A percentile compares a stretch with the other conserved stretches of the same genome.
Conservation (phyloP, 2,329 filamentous ascomycete species). For the Penicillium sp. region DNA sequence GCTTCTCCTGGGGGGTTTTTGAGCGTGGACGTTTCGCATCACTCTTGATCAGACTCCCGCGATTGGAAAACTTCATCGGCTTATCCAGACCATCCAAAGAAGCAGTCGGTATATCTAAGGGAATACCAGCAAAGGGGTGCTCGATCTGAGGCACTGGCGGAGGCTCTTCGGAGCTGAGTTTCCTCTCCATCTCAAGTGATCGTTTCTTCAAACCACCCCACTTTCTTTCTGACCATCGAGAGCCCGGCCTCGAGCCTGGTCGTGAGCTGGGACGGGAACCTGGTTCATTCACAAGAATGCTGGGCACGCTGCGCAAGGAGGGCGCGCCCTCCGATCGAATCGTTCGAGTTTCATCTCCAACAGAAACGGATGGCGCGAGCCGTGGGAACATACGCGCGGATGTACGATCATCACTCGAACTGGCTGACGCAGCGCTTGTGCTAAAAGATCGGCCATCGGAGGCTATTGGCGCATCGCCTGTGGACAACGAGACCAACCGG, state of each 20-base stretch:
- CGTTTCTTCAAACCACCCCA: constrained; percentile 41
- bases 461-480: constrained; percentile 23
- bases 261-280: constrained; percentile 30
- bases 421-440: constrained; percentile 26
- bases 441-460: constrained; percentile 28
- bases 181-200: constrained; percentile 35
- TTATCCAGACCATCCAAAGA: constrained; percentile 55
- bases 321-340: constrained; percentile 26
- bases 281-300: constrained; percentile 42
- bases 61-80: constrained; percentile 59
- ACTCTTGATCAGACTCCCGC: constrained; percentile 60
- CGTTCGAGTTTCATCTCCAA: constrained; percentile 17
- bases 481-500: constrained; percentile 32
- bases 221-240: constrained; percentile 47
- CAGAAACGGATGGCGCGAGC: constrained; percentile 13
- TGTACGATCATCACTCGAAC: constrained; percentile 14
- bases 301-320: constrained; percentile 40
- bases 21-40: constrained; percentile 36
- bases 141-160: constrained; percentile 38
- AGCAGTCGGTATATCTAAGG: constrained; percentile 56
- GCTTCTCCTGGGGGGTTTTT: constrained; percentile 30
- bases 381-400: constrained; percentile 17
- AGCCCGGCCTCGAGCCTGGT: constrained; percentile 40
- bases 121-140: constrained; percentile 50
- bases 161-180: constrained; percentile 29